Conservation (phyloP, 1,139 yeast species). For the Wickerhamomyces sp. region DNA sequence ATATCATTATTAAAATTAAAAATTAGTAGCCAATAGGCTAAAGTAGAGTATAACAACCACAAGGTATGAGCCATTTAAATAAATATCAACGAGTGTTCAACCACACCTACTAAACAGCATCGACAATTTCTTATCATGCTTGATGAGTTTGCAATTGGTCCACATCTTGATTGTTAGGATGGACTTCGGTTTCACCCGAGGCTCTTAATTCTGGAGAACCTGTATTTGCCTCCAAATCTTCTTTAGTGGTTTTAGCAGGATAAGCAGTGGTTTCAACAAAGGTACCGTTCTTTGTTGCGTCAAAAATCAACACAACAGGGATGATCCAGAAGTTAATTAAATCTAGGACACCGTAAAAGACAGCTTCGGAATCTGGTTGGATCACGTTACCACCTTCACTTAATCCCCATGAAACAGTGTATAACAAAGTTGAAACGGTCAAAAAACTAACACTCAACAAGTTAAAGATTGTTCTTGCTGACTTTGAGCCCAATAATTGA, state of each 20-base stretch:
- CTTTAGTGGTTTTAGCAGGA: slow-evolving; percentile 1
- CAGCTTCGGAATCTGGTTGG: slow-evolving; percentile 64
- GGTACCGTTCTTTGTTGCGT: slow-evolving; percentile 12
- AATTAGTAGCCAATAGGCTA: too few relatives aligned
- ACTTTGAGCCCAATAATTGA: slow-evolving; percentile 8
- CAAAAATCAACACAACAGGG: slow-evolving; percentile 29
- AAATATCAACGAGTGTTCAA: too few relatives aligned
- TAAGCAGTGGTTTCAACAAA: slow-evolving; percentile 3
- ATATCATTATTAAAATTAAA: too few relatives aligned
- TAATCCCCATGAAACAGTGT: slow-evolving; percentile 59
- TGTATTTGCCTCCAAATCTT: slow-evolving; percentile 10
- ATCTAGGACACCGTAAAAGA: slow-evolving; percentile 61
- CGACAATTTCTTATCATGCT: background rate
- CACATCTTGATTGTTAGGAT: slow-evolving; percentile 1
- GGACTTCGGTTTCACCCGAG: slow-evolving; percentile 24
- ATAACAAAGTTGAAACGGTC: slow-evolving; percentile 41
- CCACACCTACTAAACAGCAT: too few relatives aligned
- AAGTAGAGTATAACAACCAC: too few relatives aligned
- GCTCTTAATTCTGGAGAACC: slow-evolving; percentile 16
- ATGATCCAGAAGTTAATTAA: slow-evolving; percentile 39
- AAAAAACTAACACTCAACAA: slow-evolving; percentile 24
- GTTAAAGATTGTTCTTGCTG: slow-evolving; percentile 9
- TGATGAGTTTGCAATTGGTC: background rate
- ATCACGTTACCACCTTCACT: slow-evolving; percentile 66
- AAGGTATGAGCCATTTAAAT: too few relatives aligned